phyloP scores from a whole-genome alignment of 78 protist species.

The Monosiga brevicollis region DNA sequence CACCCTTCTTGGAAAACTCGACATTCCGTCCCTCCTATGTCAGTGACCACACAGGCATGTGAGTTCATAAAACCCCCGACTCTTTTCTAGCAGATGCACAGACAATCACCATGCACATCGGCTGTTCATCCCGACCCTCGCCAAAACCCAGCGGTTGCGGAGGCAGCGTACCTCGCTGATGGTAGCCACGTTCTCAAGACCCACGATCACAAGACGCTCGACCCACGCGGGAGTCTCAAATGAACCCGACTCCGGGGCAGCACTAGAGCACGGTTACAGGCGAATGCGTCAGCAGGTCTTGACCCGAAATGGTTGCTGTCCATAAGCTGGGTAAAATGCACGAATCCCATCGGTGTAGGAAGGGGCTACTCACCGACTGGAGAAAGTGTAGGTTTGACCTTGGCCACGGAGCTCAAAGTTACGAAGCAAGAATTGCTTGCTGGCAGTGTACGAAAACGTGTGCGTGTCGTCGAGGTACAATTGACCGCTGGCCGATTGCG shows the following conservation, averaged over 20 bases:
- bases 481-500: conserved; percentile 49
- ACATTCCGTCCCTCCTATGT: conserved; percentile 20
- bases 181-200: background rate
- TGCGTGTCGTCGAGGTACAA: conserved; percentile 75
- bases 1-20: conserved; percentile 33
- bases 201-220: conserved; percentile 47
- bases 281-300: background rate
- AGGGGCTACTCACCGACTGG: no score
- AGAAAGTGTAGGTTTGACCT: no score
- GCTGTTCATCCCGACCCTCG: background rate
- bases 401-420: conserved; percentile 22
- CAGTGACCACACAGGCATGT: conserved; percentile 28
- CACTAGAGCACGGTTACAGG: background rate
- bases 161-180: background rate
- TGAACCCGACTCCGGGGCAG: background rate
- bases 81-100: conserved; percentile 1
- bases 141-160: background rate
- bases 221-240: conserved; percentile 1
- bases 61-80: conserved; percentile 3
- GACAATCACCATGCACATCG: conserved; percentile 22
- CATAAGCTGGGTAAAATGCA: background rate
- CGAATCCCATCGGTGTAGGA: no score
- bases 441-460: conserved; percentile 31
- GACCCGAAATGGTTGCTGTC: background rate
- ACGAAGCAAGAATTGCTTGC: conserved; percentile 30